Evolutionary conservation across 164 flowering plant genomes (phyloP).

Genomic region (Cinnamomum chago): DNA sequence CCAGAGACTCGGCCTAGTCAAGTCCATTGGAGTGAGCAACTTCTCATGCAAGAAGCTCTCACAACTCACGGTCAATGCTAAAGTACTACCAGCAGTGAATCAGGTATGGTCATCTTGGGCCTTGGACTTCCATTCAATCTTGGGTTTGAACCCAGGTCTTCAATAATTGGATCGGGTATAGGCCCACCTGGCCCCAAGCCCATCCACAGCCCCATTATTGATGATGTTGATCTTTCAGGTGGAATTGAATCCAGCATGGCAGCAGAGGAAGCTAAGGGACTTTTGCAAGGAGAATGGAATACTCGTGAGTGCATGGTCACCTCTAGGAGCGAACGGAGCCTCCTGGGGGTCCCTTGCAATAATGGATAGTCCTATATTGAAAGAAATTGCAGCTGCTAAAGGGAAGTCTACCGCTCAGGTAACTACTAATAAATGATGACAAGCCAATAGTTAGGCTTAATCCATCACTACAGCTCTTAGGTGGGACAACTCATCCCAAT

Average conservation of each 20-base stretch:
- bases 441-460: too few species aligned
- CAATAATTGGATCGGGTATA: too few species aligned
- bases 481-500: too few species aligned
- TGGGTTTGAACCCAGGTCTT: too few species aligned
- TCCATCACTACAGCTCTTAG: too few species aligned
- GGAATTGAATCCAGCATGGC: conserved; percentile 32
- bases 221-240: conserved; percentile 8
- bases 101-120: not conserved
- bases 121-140: too few species aligned
- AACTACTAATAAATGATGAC: not conserved
- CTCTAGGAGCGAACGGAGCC: conserved; percentile 25
- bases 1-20: conserved; percentile 12
- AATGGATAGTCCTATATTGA: conserved; percentile 13
- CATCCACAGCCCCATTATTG: not conserved
- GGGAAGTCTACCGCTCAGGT: conserved; percentile 32
- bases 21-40: conserved; percentile 20
- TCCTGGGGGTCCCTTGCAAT: conserved; percentile 21
- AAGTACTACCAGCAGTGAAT: conserved; percentile 19
- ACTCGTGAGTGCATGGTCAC: conserved; percentile 27
- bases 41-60: conserved; percentile 19
- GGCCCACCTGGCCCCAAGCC: too few species aligned
- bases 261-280: conserved; percentile 21
- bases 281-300: conserved; percentile 23
- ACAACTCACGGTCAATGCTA: conserved; percentile 2
- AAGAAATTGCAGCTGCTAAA: conserved; percentile 25